Base-by-base conservation (phyloP, 495 filamentous ascomycete genomes). In the Annulohypoxylon moriforme region DNA sequence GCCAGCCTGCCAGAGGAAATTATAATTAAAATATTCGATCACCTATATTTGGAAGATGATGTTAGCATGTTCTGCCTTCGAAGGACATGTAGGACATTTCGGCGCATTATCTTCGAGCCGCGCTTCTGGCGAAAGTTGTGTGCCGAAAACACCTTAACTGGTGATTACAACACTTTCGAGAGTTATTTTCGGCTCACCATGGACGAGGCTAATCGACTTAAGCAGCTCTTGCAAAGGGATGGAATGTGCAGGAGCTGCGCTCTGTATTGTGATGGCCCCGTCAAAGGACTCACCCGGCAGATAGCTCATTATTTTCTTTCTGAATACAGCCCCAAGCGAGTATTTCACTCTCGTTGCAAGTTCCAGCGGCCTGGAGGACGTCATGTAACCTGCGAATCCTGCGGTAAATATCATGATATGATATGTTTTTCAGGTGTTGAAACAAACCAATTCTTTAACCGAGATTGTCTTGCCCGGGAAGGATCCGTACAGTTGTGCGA, bases 401-500 rank as follows among this genome's bases (percentile, higher is more conserved):
- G 29, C 7, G n/a, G 33, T 22, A 1, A 36, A 5, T 20, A 34
- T 14, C 29, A 29, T 4, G 10, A 34, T 8, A 6, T 16, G n/a
- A 5, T 20, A 10, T 57, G 7, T 0, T 27, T 38, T 38, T 16
- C 27, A 22, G 4, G 22, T 1, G 9, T 59, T 53, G n/a, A n/a
- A 25, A 40, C 14, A 22, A 34, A 38, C 8, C 55, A n/a, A n/a
- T 13, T 11, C 55, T 5, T 13, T 5, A 49, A 42, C 0, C 58
- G 38, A 9, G 38, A 34, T 52, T 75, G 72, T 61, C 42, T 71
- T 61, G 72, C 53, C 60, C 68, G 38, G 22, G 46, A 68, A 55
- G 72, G 72, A 31, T 33, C 68, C 18, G 72, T 75, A 42, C 63
- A 55, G 40, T 31, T 75, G 42, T 75, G 72, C 60, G 72, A 75